phyloP scores from a whole-genome alignment of 2,329 filamentous ascomycete species.

The Cladophialophora yegresii region DNA sequence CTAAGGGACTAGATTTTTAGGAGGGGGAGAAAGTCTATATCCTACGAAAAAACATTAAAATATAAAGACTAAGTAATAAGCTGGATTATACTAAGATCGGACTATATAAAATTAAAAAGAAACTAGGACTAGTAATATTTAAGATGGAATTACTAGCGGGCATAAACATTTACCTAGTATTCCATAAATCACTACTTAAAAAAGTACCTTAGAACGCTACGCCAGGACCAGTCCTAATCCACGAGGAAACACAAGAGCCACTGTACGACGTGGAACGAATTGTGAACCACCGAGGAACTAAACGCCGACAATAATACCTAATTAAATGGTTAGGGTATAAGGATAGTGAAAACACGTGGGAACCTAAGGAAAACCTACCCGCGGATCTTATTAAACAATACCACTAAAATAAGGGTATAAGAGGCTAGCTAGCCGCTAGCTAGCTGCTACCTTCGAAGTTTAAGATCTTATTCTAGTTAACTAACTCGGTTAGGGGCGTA shows the following conservation, averaged over 20 bases:
- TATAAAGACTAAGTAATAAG: not conserved
- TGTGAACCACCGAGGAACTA: not conserved
- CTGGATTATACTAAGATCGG: not conserved
- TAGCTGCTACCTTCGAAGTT: no score
- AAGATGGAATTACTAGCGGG: not conserved
- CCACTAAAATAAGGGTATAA: no score
- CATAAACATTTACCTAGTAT: not conserved
- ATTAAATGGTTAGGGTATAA: no score
- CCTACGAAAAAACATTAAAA: not conserved
- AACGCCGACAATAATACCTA: no score
- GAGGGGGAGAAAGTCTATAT: not conserved
- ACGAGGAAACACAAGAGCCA: not conserved
- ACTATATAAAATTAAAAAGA: not conserved
- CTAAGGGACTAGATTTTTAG: constrained; percentile 1
- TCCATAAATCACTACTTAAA: not conserved
- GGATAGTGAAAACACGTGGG: not conserved
- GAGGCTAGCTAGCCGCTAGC: no score
- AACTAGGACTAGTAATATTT: not conserved
- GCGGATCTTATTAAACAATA: not conserved
- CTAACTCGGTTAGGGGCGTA: no score
- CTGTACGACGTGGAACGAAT: not conserved
- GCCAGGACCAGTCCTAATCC: not conserved
- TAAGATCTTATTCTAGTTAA: no score
- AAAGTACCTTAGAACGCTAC: not conserved
- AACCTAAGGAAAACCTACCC: not conserved